Conservation (phyloP, 1,284 basidiomycete genomes). For the Moesziomyces sp. region DNA sequence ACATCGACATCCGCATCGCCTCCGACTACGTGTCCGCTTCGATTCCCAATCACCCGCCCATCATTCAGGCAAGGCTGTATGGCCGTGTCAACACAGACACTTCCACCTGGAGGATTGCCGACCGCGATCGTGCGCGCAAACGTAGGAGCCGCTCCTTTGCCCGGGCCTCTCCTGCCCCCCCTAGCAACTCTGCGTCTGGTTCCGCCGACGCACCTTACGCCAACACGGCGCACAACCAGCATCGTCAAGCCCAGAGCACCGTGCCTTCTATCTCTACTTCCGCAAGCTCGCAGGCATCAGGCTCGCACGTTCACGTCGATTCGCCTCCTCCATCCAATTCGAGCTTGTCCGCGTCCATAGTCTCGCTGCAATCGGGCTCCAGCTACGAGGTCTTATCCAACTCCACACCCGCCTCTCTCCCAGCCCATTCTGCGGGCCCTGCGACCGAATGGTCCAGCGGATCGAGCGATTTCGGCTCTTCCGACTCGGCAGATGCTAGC, state of each 20-base stretch:
- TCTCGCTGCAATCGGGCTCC: constrained; percentile 39
- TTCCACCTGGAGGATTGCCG: constrained; percentile 56
- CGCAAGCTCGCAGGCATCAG: constrained; percentile 2
- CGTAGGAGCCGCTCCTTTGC: constrained; percentile 30
- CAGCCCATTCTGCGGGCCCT: constrained; percentile 12
- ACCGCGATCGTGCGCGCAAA: constrained; percentile 35
- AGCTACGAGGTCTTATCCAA: constrained; percentile 45
- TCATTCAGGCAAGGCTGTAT: constrained; percentile 55
- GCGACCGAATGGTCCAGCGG: constrained; percentile 43
- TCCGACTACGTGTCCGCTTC: constrained; percentile 47
- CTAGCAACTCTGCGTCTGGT: constrained; percentile 25
- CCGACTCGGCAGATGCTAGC: constrained; percentile 37
- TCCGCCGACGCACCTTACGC: constrained; percentile 5
- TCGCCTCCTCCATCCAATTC: constrained; percentile 36
- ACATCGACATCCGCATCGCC: constrained; percentile 50
- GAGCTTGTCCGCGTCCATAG: constrained; percentile 34
- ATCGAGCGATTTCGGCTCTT: constrained; percentile 47
- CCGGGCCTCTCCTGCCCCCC: constrained; percentile 13
- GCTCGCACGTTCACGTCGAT: constrained; percentile 17
- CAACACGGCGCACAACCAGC: neutral
- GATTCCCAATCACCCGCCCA: constrained; percentile 38
- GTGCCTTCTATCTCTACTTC: constrained; percentile 15
- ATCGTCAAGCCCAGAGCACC: neutral
- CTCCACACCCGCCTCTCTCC: constrained; percentile 14
- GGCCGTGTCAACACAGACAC: constrained; percentile 50